Evolutionary conservation across 768 basidiomycete species (phyloP).

Genomic region (Kwoniella dejecticola): DNA sequence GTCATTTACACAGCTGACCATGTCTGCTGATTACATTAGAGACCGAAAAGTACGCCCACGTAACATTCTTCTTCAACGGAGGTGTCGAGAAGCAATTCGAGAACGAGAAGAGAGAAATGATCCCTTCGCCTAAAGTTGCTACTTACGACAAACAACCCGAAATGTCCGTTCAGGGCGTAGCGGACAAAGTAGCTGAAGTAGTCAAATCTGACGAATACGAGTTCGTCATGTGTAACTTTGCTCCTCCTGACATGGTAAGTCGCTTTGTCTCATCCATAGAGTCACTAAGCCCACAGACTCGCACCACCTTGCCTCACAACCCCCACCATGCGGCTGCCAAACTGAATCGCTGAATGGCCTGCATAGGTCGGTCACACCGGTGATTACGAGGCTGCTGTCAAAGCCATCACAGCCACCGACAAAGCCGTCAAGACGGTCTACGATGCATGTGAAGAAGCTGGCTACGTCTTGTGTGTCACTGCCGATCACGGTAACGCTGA

Average conservation of each 20-base stretch:
- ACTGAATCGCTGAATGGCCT: background rate
- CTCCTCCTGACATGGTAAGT: constrained; percentile 89
- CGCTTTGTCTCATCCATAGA: too few species aligned
- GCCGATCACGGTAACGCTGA: constrained; percentile 96
- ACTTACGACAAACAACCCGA: constrained; percentile 89
- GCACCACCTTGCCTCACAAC: too few species aligned
- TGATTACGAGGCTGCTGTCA: constrained; percentile 83
- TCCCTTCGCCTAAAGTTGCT: constrained; percentile 87
- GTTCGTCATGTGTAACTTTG: constrained; percentile 98
- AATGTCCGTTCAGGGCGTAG: constrained; percentile 86
- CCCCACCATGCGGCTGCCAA: too few species aligned
- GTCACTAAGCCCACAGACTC: too few species aligned
- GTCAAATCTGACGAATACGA: constrained; percentile 70
- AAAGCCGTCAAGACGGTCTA: constrained; percentile 84
- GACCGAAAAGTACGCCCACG: constrained; percentile 97
- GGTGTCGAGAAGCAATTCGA: constrained; percentile 91
- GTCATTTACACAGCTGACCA: too few species aligned
- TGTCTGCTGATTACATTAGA: constrained; percentile 59
- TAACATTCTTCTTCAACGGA: constrained; percentile 98
- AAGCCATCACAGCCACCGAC: constrained; percentile 85
- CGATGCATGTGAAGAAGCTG: constrained; percentile 78
- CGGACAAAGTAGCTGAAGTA: constrained; percentile 87
- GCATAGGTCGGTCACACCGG: constrained; percentile 86
- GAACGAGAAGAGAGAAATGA: constrained; percentile 79
- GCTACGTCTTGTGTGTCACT: constrained; percentile 83